phyloP scores from a whole-genome alignment of 139 green algal species.

The Chlamydomonas schloesseri region DNA sequence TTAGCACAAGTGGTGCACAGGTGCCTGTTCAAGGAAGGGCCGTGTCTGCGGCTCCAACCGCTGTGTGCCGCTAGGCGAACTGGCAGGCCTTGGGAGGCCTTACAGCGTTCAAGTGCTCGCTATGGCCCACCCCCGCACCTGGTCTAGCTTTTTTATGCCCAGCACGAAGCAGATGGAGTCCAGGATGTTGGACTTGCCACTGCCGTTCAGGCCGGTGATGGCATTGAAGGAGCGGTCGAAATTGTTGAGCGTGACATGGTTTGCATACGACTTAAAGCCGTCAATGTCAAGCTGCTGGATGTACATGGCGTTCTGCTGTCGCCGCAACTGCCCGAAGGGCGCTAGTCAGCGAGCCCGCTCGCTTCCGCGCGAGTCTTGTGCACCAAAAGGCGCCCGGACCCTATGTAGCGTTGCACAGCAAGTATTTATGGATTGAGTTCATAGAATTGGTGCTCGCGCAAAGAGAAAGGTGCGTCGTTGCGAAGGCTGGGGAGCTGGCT shows the following conservation, averaged over 20 bases:
- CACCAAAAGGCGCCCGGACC: too few species aligned
- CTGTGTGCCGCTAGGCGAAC: neutral
- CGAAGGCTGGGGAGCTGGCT: too few species aligned
- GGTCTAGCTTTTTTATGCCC: constrained; percentile 95
- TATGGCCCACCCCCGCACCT: constrained; percentile 61
- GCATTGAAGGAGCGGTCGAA: constrained; percentile 99
- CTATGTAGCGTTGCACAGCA: too few species aligned
- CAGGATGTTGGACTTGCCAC: constrained; percentile 99
- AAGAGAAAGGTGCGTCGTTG: too few species aligned
- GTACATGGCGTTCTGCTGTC: constrained; percentile 79
- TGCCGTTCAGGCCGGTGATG: constrained; percentile 98
- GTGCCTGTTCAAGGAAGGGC: too few species aligned
- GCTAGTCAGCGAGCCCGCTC: too few species aligned
- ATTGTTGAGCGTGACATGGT: constrained; percentile 83
- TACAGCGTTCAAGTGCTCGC: neutral
- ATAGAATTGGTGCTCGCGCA: too few species aligned
- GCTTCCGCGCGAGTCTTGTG: too few species aligned
- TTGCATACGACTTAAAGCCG: constrained; percentile 99
- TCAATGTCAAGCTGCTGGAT: constrained; percentile 97
- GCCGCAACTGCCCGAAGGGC: too few species aligned
- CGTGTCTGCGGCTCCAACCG: neutral
- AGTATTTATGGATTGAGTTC: too few species aligned
- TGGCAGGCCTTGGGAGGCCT: neutral
- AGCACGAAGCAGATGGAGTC: constrained; percentile 99
- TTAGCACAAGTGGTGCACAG: too few species aligned